Evolutionary conservation across 2,329 filamentous ascomycete genomes (phyloP).

Genomic region (Trichophyton equinum): DNA sequence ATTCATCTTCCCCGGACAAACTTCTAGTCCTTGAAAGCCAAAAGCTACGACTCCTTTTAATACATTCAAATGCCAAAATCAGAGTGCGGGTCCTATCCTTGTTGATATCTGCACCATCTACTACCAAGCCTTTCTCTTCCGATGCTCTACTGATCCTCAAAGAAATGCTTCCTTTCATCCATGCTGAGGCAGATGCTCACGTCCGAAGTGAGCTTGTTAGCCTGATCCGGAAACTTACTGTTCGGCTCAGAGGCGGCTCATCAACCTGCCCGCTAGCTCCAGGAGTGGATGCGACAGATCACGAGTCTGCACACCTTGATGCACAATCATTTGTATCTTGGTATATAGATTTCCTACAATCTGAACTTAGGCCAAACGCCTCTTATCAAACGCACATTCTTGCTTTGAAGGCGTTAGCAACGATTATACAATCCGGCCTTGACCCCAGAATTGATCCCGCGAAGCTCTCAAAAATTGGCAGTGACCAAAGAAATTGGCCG

Average conservation of each 20-base stretch:
- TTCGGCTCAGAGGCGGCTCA: slow-evolving; percentile 55
- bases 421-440: slow-evolving; percentile 58
- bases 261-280: not conserved
- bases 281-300: not conserved
- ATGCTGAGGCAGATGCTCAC: slow-evolving; percentile 76
- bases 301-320: not conserved
- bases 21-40: slow-evolving; percentile 25
- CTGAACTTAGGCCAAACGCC: slow-evolving; percentile 64
- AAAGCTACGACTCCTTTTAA: slow-evolving; percentile 27
- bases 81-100: slow-evolving; percentile 72
- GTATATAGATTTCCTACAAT: slow-evolving; percentile 59
- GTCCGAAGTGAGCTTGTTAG: slow-evolving; percentile 70
- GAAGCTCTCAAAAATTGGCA: slow-evolving; percentile 36
- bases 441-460: slow-evolving; percentile 36
- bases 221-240: slow-evolving; percentile 62
- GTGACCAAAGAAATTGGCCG: slow-evolving; percentile 39
- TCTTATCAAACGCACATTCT: slow-evolving; percentile 86
- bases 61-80: slow-evolving; percentile 47
- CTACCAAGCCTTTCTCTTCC: slow-evolving; percentile 57
- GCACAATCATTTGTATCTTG: slow-evolving; percentile 50
- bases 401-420: slow-evolving; percentile 56
- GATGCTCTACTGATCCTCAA: slow-evolving; percentile 51
- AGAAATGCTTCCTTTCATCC: slow-evolving; percentile 55
- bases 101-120: slow-evolving; percentile 61
- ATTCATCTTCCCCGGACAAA: slow-evolving; percentile 2